These are phyloP conservation scores for Euphorbia tirucalli DNA, from an alignment of 345 rosid genomes.

Conservation along the genomic window DNA sequence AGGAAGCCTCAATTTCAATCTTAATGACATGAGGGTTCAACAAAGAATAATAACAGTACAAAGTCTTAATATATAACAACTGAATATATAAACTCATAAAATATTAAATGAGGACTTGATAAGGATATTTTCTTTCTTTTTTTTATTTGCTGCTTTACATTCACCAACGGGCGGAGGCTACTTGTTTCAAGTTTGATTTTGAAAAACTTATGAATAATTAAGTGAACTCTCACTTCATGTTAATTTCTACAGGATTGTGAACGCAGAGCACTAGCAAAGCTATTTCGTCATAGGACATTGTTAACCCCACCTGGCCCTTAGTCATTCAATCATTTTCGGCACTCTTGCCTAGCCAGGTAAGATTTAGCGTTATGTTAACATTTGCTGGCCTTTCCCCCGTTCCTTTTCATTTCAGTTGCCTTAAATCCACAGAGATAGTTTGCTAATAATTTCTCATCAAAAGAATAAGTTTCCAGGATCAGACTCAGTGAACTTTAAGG, in stretches of 20 bases:
- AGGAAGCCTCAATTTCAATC: neutral
- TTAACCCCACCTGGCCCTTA: slow-evolving; percentile 38
- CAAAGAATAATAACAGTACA: neutral
- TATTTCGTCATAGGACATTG: slow-evolving; percentile 54
- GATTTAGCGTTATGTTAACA: slow-evolving; percentile 7
- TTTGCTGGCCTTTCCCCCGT: neutral
- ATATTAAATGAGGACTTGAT: neutral
- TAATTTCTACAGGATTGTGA: slow-evolving; percentile 71
- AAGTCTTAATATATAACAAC: neutral
- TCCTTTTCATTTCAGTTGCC: neutral
- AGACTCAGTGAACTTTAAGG: neutral
- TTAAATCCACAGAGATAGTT: neutral
- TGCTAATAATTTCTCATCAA: neutral
- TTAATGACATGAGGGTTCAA: neutral
- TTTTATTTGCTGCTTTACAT: neutral
- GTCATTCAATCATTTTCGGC: slow-evolving; percentile 1
- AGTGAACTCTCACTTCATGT: neutral
- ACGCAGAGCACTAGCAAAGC: slow-evolving; percentile 66
- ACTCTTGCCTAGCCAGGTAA: slow-evolving; percentile 25
- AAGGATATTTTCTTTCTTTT: neutral
- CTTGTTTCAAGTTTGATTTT: slow-evolving; percentile 10
- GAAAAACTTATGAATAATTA: neutral
- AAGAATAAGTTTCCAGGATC: neutral
- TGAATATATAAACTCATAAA: no score
- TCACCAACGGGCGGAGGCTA: neutral